Conservation (phyloP, 1,139 yeast genomes). For the Kodamaea sp. region DNA sequence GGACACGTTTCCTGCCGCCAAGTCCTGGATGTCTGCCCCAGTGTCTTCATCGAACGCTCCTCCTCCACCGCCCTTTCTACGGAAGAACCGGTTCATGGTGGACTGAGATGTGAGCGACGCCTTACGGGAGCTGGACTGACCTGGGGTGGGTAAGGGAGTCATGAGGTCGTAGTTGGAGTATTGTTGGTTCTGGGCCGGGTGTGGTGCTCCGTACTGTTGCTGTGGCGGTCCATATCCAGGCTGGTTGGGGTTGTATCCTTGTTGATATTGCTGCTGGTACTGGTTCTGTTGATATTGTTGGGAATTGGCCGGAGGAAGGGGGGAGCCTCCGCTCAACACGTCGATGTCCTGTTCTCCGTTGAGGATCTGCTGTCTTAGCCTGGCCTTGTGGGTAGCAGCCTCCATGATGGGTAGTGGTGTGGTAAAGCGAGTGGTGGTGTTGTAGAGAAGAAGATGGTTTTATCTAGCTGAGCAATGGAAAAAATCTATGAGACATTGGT, state of each 20-base stretch:
- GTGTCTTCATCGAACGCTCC: conserved; percentile 53
- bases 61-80: conserved; percentile 38
- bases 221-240: conserved; percentile 1
- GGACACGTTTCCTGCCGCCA: conserved; percentile 48
- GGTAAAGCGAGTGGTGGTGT: too few relatives aligned
- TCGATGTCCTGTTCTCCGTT: conserved; percentile 31
- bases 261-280: conserved; percentile 1
- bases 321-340: conserved; percentile 20
- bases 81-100: conserved; percentile 42
- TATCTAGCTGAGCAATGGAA: too few relatives aligned
- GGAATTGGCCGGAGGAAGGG: conserved; percentile 6
- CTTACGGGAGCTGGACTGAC: conserved; percentile 26
- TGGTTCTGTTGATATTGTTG: conserved; percentile 14
- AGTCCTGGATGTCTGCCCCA: conserved; percentile 48
- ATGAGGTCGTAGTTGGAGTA: conserved; percentile 23
- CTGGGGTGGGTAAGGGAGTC: conserved; percentile 20
- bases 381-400: conserved; percentile 21
- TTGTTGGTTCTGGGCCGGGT: conserved; percentile 1
- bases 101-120: conserved; percentile 49
- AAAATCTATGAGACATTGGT: too few relatives aligned
- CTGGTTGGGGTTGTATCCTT: conserved; percentile 1
- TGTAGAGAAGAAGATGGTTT: too few relatives aligned
- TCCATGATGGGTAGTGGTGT: conserved; percentile 20
- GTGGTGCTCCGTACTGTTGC: background rate
- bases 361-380: conserved; percentile 37